A percentile compares a stretch with the other conserved stretches of the same genome.
phyloP scores from a whole-genome alignment of 257 asterid genomes.

The Solanum clarkiae region DNA sequence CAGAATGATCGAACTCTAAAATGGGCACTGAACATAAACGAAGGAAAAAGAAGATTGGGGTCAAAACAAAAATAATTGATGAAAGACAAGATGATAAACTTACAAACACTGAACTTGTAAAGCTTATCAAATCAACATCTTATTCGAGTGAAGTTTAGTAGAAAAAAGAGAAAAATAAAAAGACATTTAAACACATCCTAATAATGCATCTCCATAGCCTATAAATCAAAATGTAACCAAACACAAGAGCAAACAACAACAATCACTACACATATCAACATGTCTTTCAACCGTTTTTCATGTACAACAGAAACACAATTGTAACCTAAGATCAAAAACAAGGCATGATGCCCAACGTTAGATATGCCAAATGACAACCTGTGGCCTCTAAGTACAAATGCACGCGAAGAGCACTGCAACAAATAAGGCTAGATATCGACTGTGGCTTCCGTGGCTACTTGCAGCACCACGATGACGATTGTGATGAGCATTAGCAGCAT shows the following conservation, averaged over 20 bases:
- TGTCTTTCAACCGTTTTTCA: not conserved
- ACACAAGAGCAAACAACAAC: not conserved
- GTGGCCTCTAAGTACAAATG: not conserved
- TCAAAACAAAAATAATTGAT: not conserved
- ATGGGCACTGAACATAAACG: too few species aligned
- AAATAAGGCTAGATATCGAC: not conserved
- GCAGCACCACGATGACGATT: conserved; percentile 18
- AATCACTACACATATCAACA: not conserved
- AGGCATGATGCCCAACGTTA: not conserved
- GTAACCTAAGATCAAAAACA: not conserved
- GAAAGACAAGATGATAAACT: not conserved
- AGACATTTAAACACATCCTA: not conserved
- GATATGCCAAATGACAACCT: not conserved
- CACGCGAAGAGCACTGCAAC: conserved; percentile 6
- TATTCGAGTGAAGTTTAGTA: not conserved
- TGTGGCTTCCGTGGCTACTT: not conserved
- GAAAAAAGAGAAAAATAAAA: not conserved
- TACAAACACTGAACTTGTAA: not conserved
- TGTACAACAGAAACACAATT: not conserved
- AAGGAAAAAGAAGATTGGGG: too few species aligned
- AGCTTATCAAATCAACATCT: not conserved
- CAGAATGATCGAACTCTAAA: too few species aligned
- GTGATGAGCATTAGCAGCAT: conserved; percentile 18
- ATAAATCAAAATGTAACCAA: not conserved
- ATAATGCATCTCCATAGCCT: not conserved